A percentile compares a stretch with the other conserved stretches of the same genome.
Evolutionary conservation across 2,329 filamentous ascomycete genomes (phyloP).

Genomic region (Cladorrhinum sp.): DNA sequence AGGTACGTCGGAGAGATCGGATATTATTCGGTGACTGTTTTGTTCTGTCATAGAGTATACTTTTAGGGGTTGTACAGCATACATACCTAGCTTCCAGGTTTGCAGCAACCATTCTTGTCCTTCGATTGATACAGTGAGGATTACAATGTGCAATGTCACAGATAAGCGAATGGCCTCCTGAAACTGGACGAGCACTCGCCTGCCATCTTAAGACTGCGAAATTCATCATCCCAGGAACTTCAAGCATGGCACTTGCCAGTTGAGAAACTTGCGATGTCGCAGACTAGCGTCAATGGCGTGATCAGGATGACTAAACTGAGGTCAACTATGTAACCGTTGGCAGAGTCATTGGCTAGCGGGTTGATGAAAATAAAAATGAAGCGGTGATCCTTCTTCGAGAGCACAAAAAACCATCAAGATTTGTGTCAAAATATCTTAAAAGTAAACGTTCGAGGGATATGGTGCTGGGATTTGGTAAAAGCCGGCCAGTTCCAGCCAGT

Average conservation of each 20-base stretch:
- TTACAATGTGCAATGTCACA: background rate
- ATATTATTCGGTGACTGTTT: background rate
- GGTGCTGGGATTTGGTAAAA: background rate
- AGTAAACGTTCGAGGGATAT: background rate
- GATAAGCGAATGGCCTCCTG: background rate
- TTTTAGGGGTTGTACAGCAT: background rate
- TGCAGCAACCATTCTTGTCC: background rate
- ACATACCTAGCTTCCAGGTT: too few species aligned
- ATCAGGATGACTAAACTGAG: background rate
- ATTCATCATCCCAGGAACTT: background rate
- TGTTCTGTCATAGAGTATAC: background rate
- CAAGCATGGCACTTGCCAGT: background rate
- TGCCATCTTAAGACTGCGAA: background rate
- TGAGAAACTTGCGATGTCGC: slow-evolving; percentile 4
- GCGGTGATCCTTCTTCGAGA: too few species aligned
- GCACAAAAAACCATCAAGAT: too few species aligned
- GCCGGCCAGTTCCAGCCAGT: background rate
- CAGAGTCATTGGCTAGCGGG: too few species aligned
- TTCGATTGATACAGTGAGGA: too few species aligned
- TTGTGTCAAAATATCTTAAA: too few species aligned
- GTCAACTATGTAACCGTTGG: background rate
- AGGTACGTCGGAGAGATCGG: background rate
- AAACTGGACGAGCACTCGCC: background rate
- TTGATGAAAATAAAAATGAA: background rate
- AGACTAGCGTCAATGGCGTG: slow-evolving; percentile 2